phyloP scores from a whole-genome alignment of 345 rosid genomes.

The Moringa oleifera region DNA sequence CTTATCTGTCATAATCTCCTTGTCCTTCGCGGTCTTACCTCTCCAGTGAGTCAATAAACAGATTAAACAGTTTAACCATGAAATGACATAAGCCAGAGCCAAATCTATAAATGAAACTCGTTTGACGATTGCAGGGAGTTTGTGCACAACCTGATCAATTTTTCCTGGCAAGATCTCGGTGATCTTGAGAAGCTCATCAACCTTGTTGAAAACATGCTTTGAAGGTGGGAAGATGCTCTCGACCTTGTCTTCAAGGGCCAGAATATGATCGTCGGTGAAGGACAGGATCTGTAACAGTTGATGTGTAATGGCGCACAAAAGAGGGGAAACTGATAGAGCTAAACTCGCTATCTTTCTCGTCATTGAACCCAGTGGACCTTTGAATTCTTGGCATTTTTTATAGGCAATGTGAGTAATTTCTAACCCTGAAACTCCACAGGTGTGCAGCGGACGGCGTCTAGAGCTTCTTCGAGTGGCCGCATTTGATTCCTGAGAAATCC shows the following conservation, averaged over 20 bases:
- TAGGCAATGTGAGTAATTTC: constrained; percentile 31
- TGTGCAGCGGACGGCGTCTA: constrained; percentile 54
- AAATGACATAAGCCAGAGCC: constrained; percentile 24
- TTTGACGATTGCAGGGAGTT: constrained; percentile 24
- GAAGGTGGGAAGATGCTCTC: constrained; percentile 55
- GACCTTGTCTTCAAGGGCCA: constrained; percentile 29
- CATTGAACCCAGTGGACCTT: constrained; percentile 29
- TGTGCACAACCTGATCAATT: constrained; percentile 28
- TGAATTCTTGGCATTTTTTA: constrained; percentile 25
- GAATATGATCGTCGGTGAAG: constrained; percentile 38
- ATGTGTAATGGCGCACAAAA: constrained; percentile 24
- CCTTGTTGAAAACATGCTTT: constrained; percentile 31
- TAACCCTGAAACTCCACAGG: constrained; percentile 37
- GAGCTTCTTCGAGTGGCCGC: constrained; percentile 17
- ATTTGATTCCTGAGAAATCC: constrained; percentile 21
- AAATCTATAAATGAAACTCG: constrained; percentile 29
- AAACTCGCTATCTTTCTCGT: constrained; percentile 20
- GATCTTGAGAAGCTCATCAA: constrained; percentile 28
- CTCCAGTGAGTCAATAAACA: constrained; percentile 26
- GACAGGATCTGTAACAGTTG: constrained; percentile 33
- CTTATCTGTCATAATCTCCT: constrained; percentile 42
- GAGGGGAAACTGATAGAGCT: constrained; percentile 15
- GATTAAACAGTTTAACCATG: constrained; percentile 35
- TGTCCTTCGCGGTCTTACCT: constrained; percentile 31
- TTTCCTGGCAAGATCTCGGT: constrained; percentile 49